Evolutionary conservation across 176 grass and related monocot genomes (phyloP).

Genomic region (Dactylis glomerata): DNA sequence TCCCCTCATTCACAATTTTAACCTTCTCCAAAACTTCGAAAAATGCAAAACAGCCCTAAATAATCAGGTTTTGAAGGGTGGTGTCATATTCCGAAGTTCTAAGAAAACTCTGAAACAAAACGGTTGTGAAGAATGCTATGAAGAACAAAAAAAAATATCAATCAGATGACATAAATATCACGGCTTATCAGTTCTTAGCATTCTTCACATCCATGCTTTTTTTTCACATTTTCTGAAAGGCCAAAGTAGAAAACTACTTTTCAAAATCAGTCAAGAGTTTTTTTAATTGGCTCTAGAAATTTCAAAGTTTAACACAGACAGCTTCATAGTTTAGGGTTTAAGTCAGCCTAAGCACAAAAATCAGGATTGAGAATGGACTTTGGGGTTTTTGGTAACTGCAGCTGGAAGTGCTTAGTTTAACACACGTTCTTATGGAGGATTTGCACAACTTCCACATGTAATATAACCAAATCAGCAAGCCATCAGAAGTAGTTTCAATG

Average conservation of each 20-base stretch:
- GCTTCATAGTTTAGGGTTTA: background rate
- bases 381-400: background rate
- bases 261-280: background rate
- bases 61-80: background rate
- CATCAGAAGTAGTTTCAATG: background rate
- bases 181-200: background rate
- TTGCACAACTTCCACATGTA: background rate
- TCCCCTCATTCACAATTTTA: background rate
- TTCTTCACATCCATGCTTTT: background rate
- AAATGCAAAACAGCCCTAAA: background rate
- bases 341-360: background rate
- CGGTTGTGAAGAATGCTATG: background rate
- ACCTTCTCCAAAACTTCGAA: background rate
- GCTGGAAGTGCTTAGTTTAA: background rate
- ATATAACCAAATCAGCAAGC: background rate
- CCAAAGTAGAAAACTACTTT: background rate
- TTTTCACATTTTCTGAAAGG: background rate
- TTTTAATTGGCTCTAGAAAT: background rate
- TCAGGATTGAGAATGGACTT: slow-evolving; percentile 8
- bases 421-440: too few relatives aligned
- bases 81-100: background rate
- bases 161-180: background rate
- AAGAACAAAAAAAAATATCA: background rate
- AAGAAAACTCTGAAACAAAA: background rate
- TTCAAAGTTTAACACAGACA: background rate